Percentiles rank a stretch among this genome's conserved stretches.
These are phyloP conservation scores for Persicaria maculosa DNA, from an alignment of 148 eudicot genomes.

Conservation along the genomic window DNA sequence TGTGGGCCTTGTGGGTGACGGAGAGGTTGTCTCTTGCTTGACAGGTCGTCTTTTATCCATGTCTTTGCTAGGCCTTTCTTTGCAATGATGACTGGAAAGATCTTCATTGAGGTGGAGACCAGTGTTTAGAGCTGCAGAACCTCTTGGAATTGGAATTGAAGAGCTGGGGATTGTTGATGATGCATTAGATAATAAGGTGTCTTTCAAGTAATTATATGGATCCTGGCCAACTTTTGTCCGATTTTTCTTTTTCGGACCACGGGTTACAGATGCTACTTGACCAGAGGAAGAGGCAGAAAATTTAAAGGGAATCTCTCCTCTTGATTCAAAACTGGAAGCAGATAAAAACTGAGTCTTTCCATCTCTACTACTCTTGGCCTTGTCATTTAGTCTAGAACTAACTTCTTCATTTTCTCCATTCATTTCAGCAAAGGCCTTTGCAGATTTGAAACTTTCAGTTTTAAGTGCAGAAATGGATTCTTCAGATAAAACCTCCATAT, in stretches of 20 bases:
- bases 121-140: conserved; percentile 30
- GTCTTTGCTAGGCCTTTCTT: conserved; percentile 22
- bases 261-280: conserved; percentile 33
- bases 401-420: conserved; percentile 55
- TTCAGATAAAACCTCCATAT: conserved; percentile 28
- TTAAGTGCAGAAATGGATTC: conserved; percentile 40
- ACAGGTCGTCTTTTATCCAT: conserved; percentile 23
- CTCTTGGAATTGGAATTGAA: conserved; percentile 43
- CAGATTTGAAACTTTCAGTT: conserved; percentile 69
- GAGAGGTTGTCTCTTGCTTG: conserved; percentile 28
- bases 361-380: conserved; percentile 40
- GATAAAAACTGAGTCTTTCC: conserved; percentile 33
- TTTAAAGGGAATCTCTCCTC: conserved; percentile 36
- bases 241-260: conserved; percentile 57
- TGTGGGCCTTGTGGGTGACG: conserved; percentile 32
- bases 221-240: conserved; percentile 41
- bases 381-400: conserved; percentile 33
- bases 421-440: conserved; percentile 44
- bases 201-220: conserved; percentile 27
- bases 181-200: conserved; percentile 31
- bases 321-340: conserved; percentile 41
- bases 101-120: conserved; percentile 31
- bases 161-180: conserved; percentile 38
- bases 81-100: conserved; percentile 25
- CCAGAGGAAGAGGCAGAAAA: conserved; percentile 69